Evolutionary conservation across 208 protist genomes (phyloP), one percentile per base, ranked within the genome.

Genomic region (Acanthamoeba healyi): DNA sequence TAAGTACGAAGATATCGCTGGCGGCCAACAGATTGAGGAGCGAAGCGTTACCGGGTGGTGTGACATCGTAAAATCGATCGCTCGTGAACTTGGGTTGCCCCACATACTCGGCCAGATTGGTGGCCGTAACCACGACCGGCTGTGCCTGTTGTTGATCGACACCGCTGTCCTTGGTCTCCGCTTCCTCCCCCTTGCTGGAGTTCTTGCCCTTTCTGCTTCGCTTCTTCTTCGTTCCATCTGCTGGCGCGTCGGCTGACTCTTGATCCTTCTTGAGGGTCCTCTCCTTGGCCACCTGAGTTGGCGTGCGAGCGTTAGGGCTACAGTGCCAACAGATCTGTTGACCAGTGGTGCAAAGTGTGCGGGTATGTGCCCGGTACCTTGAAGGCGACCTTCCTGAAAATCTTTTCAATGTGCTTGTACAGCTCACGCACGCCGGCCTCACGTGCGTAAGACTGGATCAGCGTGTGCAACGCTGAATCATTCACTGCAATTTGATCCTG

Each of bases 51-150:
- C 42, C 74, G 12, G 89, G 19, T 36, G 96, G 96, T 24, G 96
- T 90, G 7, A 91, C 81, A 3, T 96, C 70, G 93, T 98, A 98
- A 36, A 98, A 93, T 49, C 94, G 74, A 46, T 98, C 96, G 7
- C 38, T 89, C 9, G 81, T 79, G 87, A 97, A 98, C 24, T 95
- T 87, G 15, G 97, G 95, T 17, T 94, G 92, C 44, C 97, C 97
- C 15, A 98, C 93, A 51, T 94, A 98, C 24, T 96, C 93, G 26
- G 91, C 19, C 24, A 98, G 65, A 96, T 94, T 77, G 36, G 15
- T 77, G 29, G 67, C 67, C 14, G 67, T 77, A 5, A 77, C 36
- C 67, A 77, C 67, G 10, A 77, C 36, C 19, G 67, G 67, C 67
- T 77, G 67, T 10, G 67, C 36, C 1, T 77, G 34, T n/a, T 72